A percentile compares a stretch with the other conserved stretches of the same genome.
phyloP scores from a whole-genome alignment of 208 protist species.

The Tritrichomonas foetus region DNA sequence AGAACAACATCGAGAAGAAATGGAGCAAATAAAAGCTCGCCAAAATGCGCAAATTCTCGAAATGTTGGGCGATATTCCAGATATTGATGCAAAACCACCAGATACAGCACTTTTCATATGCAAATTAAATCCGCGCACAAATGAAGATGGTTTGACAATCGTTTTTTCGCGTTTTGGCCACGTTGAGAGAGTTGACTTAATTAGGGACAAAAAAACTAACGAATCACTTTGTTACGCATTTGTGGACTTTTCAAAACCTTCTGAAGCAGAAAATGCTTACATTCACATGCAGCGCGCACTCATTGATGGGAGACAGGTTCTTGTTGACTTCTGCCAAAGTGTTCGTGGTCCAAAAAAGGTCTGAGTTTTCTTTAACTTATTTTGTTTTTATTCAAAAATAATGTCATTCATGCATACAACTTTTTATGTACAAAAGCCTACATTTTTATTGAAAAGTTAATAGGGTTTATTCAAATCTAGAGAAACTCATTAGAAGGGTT shows the following conservation, averaged over 20 bases:
- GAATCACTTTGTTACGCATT: conserved; percentile 13
- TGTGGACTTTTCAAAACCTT: neutral
- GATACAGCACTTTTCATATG: conserved; percentile 20
- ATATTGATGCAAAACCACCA: neutral
- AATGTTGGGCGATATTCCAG: conserved; percentile 41
- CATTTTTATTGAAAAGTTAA: too few species aligned
- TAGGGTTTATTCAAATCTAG: too few species aligned
- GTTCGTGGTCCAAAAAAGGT: neutral
- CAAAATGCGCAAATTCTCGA: neutral
- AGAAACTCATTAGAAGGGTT: too few species aligned
- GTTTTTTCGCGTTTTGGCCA: conserved; percentile 20
- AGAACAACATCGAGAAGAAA: neutral
- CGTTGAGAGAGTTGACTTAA: neutral
- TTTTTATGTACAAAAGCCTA: too few species aligned
- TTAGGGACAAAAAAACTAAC: neutral
- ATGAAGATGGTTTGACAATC: neutral
- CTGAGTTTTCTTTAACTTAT: too few species aligned
- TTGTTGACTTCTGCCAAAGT: conserved; percentile 38
- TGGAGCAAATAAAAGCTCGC: neutral
- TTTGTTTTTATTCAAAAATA: too few species aligned
- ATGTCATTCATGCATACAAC: too few species aligned
- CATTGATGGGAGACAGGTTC: neutral
- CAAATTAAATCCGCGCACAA: conserved; percentile 6
- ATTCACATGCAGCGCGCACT: neutral
- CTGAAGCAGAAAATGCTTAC: conserved; percentile 2